These are phyloP conservation scores for Aspergillus persii DNA, from an alignment of 2,329 filamentous ascomycete species.

Conservation along the genomic window DNA sequence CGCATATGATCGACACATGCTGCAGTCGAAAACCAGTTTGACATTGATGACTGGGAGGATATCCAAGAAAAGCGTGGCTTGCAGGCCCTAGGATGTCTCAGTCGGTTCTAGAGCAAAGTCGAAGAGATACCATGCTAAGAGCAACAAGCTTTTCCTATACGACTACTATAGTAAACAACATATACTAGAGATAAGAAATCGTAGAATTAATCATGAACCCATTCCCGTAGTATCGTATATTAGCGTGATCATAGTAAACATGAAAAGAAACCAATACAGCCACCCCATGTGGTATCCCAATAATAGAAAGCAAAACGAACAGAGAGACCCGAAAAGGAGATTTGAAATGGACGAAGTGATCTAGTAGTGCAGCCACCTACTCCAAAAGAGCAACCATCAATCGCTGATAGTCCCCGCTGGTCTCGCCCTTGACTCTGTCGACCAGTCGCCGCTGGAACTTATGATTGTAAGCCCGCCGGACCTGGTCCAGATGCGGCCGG, in stretches of 20 bases:
- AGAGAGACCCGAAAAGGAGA: background rate
- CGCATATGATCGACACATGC: background rate
- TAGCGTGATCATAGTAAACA: background rate
- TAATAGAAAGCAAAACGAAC: background rate
- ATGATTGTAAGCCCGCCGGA: conserved; percentile 74
- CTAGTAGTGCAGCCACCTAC: conserved; percentile 17
- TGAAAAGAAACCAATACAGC: background rate
- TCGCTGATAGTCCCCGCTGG: conserved; percentile 76
- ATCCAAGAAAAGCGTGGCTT: background rate
- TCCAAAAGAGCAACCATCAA: conserved; percentile 67
- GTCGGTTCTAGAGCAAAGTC: too few relatives aligned
- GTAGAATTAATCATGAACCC: background rate
- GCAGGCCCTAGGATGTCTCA: background rate
- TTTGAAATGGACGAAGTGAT: background rate
- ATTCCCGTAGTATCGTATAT: background rate
- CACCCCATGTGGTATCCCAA: background rate
- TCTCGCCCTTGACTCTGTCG: conserved; percentile 74
- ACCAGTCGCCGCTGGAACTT: conserved; percentile 67
- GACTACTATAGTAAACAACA: too few relatives aligned
- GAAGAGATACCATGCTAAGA: too few relatives aligned
- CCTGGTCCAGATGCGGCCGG: conserved; percentile 67
- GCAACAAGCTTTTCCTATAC: too few relatives aligned
- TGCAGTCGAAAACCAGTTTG: background rate
- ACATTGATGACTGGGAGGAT: background rate
- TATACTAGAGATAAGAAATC: too few relatives aligned